A percentile compares a stretch with the other conserved stretches of the same genome.
Conservation (phyloP, 208 protist species). For the Jaenimonas drosophilae region DNA sequence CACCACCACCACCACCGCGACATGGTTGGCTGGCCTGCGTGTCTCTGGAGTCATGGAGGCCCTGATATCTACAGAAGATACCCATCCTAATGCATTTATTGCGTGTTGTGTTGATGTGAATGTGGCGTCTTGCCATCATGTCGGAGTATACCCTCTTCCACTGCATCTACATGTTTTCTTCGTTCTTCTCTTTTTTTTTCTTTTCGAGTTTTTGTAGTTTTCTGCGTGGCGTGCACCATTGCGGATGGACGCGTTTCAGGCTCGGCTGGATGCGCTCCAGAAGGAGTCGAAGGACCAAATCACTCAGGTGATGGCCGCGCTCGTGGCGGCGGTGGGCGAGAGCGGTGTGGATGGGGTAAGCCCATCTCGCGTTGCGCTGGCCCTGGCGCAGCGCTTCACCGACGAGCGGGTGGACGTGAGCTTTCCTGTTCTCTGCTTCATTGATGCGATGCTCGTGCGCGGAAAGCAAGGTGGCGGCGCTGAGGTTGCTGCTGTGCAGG, state of each 20-base stretch:
- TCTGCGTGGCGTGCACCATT: neutral
- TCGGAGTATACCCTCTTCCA: neutral
- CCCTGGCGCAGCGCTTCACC: constrained; percentile 57
- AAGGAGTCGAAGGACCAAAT: constrained; percentile 28
- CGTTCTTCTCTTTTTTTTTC: neutral
- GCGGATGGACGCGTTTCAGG: constrained; percentile 13
- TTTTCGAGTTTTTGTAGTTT: neutral
- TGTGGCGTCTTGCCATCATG: too few relatives aligned
- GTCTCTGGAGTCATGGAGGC: too few relatives aligned
- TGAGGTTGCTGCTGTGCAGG: constrained; percentile 7
- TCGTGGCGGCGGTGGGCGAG: constrained; percentile 16
- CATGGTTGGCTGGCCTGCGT: too few relatives aligned
- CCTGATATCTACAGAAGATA: too few relatives aligned
- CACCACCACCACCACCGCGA: too few relatives aligned
- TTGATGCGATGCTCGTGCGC: constrained; percentile 40
- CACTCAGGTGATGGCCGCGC: neutral
- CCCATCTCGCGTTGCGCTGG: constrained; percentile 39
- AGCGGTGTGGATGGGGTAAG: constrained; percentile 16
- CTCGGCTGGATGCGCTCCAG: constrained; percentile 11
- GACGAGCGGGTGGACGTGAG: constrained; percentile 19
- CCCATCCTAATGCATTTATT: too few relatives aligned
- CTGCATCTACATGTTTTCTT: neutral
- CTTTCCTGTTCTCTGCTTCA: constrained; percentile 63
- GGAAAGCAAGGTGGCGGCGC: constrained; percentile 8
- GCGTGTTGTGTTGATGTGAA: too few relatives aligned